Percentiles rank a stretch among this genome's conserved stretches.
phyloP scores from a whole-genome alignment of 306 rosid species.

The Albizia julibrissin region DNA sequence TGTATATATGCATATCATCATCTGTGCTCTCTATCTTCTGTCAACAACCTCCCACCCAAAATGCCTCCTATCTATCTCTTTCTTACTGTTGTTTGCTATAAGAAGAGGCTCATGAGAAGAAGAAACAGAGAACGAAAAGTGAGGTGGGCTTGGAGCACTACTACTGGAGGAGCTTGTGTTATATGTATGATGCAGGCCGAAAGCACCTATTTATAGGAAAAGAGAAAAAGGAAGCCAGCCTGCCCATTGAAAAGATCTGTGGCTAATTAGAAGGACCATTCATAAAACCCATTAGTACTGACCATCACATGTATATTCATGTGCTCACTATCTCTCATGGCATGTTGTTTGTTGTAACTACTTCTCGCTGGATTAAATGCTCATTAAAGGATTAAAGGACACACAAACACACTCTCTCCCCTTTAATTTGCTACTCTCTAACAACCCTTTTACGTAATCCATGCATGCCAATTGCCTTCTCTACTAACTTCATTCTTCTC shows the following conservation, averaged over 20 bases:
- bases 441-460: conserved; percentile 37
- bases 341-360: conserved; percentile 42
- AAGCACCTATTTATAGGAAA: conserved; percentile 58
- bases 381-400: conserved; percentile 20
- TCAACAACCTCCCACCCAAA: conserved; percentile 62
- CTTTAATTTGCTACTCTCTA: conserved; percentile 36
- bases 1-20: conserved; percentile 36
- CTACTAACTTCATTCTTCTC: background rate
- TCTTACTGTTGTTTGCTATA: background rate
- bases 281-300: conserved; percentile 26
- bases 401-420: conserved; percentile 23
- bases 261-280: conserved; percentile 21
- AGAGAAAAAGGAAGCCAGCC: background rate
- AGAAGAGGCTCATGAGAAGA: background rate
- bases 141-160: background rate
- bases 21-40: conserved; percentile 99
- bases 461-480: conserved; percentile 25
- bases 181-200: conserved; percentile 17
- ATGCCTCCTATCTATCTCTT: conserved; percentile 1
- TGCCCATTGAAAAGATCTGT: background rate
- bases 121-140: conserved; percentile 9
- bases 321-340: background rate
- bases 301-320: conserved; percentile 19
- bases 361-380: conserved; percentile 45
- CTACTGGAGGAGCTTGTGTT: background rate